Evolutionary conservation across 1,284 basidiomycete genomes (phyloP), one percentile per base, ranked within the genome.

Genomic region (Moesziomyces antarcticus): DNA sequence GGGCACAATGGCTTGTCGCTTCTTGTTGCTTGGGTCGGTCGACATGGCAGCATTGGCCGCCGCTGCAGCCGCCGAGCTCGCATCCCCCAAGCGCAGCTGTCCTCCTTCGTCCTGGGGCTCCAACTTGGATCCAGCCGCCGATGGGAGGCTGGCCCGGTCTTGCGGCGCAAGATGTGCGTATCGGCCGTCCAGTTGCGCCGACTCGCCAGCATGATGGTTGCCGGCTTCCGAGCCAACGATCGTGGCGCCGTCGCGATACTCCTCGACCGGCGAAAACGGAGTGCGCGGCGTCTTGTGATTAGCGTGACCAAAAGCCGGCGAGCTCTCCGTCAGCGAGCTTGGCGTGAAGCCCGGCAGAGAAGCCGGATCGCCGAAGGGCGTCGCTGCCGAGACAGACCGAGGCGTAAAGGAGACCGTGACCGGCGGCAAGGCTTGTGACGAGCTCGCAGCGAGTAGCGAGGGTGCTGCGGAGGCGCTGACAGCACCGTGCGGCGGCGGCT

Each of bases 261-360:
- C 77, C n/a, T 79, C 73, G 33, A 51, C 60, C 1, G 79, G 79
- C 40, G 78, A 80, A 21, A 59, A 78, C 1, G 79, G 79, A 21
- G 79, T 81, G 24, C 73, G 53, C 0, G 79, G 79, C 18, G 79
- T 81, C 50, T 79, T 78, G 70, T 65, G 57, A 16, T 52, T 53
- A 21, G 46, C 52, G 48, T 67, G 60, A 40, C 76, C 77, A 35
- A 78, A 73, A 1, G 79, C 67, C 0, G 79, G 79, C 9, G 79
- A 81, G 66, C 75, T 81, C 21, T 67, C 78, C 18, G 62, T 80
- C 27, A 77, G 49, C 22, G 76, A 78, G 63, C 76, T 69, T 2
- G 79, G 79, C 5, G 79, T 81, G 55, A 80, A 81, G 27, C 74
- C 79, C 2, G 79, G 79, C 33, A 81, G 44, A 1, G 79, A 81